These are phyloP conservation scores for Lachnellula occidentalis DNA, from an alignment of 2,329 filamentous ascomycete species.

Conservation along the genomic window DNA sequence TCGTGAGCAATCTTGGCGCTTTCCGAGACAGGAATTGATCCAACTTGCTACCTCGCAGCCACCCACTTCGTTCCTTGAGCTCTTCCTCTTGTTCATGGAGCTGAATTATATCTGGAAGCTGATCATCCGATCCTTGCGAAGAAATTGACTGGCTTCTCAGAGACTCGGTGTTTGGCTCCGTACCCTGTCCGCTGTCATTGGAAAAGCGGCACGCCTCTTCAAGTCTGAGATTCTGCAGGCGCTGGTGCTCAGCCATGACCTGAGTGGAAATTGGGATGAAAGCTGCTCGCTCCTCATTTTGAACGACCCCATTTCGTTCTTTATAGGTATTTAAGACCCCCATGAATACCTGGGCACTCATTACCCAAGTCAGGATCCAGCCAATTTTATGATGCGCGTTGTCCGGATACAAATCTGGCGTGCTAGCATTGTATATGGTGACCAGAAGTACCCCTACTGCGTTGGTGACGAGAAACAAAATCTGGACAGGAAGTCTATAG, in stretches of 20 bases:
- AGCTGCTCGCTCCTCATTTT: conserved; percentile 44
- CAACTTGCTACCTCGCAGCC: conserved; percentile 39
- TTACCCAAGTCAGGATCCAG: conserved; percentile 73
- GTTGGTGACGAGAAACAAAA: conserved; percentile 61
- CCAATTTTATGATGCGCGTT: conserved; percentile 87
- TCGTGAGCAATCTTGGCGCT: conserved; percentile 50
- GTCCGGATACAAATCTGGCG: conserved; percentile 78
- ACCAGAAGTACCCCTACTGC: conserved; percentile 58
- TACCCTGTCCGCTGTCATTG: conserved; percentile 67
- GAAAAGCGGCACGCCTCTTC: conserved; percentile 52
- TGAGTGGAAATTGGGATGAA: conserved; percentile 59
- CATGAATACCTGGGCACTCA: conserved; percentile 64
- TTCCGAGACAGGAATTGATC: conserved; percentile 48
- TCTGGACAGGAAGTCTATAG: conserved; percentile 63
- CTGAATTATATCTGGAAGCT: not conserved
- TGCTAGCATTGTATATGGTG: conserved; percentile 70
- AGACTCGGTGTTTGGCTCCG: conserved; percentile 63
- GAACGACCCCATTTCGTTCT: conserved; percentile 24
- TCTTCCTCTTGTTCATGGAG: conserved; percentile 35
- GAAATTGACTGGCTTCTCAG: conserved; percentile 61
- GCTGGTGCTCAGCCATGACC: conserved; percentile 48
- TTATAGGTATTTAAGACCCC: conserved; percentile 26
- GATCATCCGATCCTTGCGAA: conserved; percentile 44
- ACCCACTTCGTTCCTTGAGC: conserved; percentile 37
- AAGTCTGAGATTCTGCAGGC: conserved; percentile 34